Evolutionary conservation across 768 basidiomycete genomes (phyloP), one percentile per base, ranked within the genome.

Genomic region (Vararia minispora): DNA sequence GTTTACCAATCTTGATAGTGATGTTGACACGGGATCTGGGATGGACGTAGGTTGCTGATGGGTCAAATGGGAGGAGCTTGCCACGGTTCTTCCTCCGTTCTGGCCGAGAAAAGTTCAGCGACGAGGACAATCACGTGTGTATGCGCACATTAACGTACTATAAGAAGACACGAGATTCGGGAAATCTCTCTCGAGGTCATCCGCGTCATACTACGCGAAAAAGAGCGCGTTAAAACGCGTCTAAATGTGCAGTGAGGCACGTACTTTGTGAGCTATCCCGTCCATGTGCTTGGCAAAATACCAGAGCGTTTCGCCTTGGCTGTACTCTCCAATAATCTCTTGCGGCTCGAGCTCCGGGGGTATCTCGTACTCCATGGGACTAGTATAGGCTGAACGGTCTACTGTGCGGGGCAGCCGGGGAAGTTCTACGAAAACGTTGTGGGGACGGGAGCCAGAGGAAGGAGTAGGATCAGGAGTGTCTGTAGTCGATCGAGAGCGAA

Each of bases 31-130:
- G 76, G 33, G 76, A 77, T 17, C 64, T 50, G 16, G 74, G 74
- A 48, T 82, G 76, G 8, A 86, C 64, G 41, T 72, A 63, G 26
- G 52, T 45, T 12, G 71, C 72, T 16, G 69, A 65, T 16, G 82
- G 81, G 48, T 85, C 71, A 54, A 87, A 86, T 0, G 56, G 51
- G 1, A 53, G 53, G 16, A 80, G 60, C 6, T 52, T 44, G 14
- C 69, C 72, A 5, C 50, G 54, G 22, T 43, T 52, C 51, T 72
- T 67, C 37, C 45, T 66, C 29, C 51, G 58, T 47, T 66, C 81
- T 84, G 42, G 20, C 10, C 21, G 17, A 30, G 18, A 28, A 4
- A 16, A 16, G 34, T 40, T 30, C 16, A 21, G 22, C 34, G 14
- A 21, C 24, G 14, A 7, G n/a, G 21, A 22, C 16, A 25, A 20